Base-by-base conservation (phyloP, 1,139 yeast species). In the Pichia terricola region DNA sequence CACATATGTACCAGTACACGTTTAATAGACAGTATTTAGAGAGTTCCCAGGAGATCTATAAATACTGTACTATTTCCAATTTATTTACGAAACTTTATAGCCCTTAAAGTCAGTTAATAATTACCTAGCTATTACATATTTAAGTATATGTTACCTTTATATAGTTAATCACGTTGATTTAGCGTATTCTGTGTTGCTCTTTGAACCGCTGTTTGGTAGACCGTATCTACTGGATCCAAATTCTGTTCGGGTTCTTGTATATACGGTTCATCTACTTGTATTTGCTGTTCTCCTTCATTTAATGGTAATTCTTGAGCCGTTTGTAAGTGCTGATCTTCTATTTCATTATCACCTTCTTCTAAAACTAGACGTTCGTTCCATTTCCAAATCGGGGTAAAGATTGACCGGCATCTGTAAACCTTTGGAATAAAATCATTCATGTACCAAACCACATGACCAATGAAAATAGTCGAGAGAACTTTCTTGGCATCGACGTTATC, bases 371-470 rank as follows among this genome's bases (percentile, higher is more conserved):
- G 16, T 22, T 35, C 30, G 28, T 26, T 49, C 59, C 59, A 57
- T 36, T 58, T 47, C 64, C 64, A 61, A 27, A 57, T 46, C 6
- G 65, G 65, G 28, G 51, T 47, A n/a, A 58, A 46, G 3, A 52
- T 49, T 7, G 56, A 50, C 25, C 46, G 41, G 7, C 65, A 63
- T n/a, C 53, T 48, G 46, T 59, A 62, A 26, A 70, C 51, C 26
- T 56, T 53, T 10, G 77, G 77, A 40, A 59, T 58, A n/a, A 68
- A 60, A 48, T 72, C 76, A 50, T 65, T 66, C 26, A 69, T 52
- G 45, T 65, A 70, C 50, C 68, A 65, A 35, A 64, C 57, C 3
- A 61, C 41, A 45, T 73, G 78, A 8, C 78, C 78, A 26, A 70
- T 60, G 1, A 63, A 49, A 16, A 69, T 64, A 11, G 73, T 72